These are phyloP conservation scores for Ananas comosus DNA, from an alignment of 176 grass and related monocot species.

Conservation along the genomic window DNA sequence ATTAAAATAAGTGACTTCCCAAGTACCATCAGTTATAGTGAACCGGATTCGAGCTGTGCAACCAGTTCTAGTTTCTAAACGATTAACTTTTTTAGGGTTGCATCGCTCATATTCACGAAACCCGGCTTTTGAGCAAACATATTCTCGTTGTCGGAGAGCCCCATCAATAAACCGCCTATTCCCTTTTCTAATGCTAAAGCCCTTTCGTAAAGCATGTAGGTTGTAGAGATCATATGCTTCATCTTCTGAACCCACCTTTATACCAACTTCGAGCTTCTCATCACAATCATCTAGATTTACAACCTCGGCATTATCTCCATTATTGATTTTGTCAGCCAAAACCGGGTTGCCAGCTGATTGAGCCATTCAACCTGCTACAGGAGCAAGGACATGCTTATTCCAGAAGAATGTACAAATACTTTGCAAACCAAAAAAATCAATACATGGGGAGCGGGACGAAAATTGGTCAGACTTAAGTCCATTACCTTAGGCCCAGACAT, in stretches of 20 bases:
- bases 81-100: conserved; percentile 57
- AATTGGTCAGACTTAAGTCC: too few species aligned
- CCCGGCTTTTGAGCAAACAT: conserved; percentile 90
- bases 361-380: too few species aligned
- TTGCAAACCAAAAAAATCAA: too few species aligned
- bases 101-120: conserved; percentile 63
- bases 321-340: too few species aligned
- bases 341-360: too few species aligned
- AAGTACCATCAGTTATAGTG: conserved; percentile 54
- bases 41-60: conserved; percentile 83
- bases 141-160: conserved; percentile 61
- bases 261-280: too few species aligned
- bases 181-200: conserved; percentile 75
- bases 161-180: conserved; percentile 82
- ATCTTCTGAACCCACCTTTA: conserved; percentile 28
- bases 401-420: too few species aligned
- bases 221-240: conserved; percentile 78
- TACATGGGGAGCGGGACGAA: too few species aligned
- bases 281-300: too few species aligned
- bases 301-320: too few species aligned
- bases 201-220: conserved; percentile 65
- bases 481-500: too few species aligned
- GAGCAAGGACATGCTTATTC: too few species aligned
- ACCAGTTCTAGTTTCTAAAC: conserved; percentile 64
- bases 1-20: conserved; percentile 70